Evolutionary conservation across 805 yeast genomes (phyloP), one percentile per base, ranked within the genome.

Genomic region (Lipomyces anomalus): DNA sequence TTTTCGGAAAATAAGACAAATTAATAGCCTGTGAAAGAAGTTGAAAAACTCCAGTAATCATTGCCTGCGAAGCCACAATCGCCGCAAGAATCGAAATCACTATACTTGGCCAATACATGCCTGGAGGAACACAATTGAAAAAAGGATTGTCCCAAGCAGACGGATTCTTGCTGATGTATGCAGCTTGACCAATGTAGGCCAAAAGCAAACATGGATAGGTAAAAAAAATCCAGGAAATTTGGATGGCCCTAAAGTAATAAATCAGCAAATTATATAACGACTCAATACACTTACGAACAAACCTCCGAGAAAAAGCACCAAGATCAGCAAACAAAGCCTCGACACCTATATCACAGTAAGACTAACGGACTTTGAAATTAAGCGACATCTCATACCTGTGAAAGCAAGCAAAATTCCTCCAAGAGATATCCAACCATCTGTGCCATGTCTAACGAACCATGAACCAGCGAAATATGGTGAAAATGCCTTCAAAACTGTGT

Each of bases 321-420:
- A 76, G 66, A 59, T 78, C 81, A 2, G 81, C 79, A 61, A 78
- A 78, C 77, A 77, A 71, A 3, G 82, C 80, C 50, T 78, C 82
- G 2, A 75, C 66, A 28, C 82, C n/a, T n/a, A n/a, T n/a, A n/a
- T n/a, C n/a, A n/a, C n/a, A n/a, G n/a, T n/a, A n/a, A n/a, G n/a
- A n/a, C n/a, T n/a, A n/a, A n/a, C n/a, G n/a, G n/a, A n/a, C n/a
- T n/a, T n/a, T n/a, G n/a, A n/a, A n/a, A n/a, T n/a, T n/a, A n/a
- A n/a, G n/a, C n/a, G n/a, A n/a, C n/a, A n/a, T n/a, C n/a, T n/a
- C n/a, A n/a, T n/a, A n/a, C n/a, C 82, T 0, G 82, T 76, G 20
- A 78, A 61, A 1, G 77, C 66, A 38, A 78, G 68, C 73, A 76
- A 69, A 2, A 74, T 72, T 3, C 75, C 71, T 7, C 74, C 68